These are phyloP conservation scores for Russula dissimulans DNA, from an alignment of 768 basidiomycete genomes.

Conservation along the genomic window DNA sequence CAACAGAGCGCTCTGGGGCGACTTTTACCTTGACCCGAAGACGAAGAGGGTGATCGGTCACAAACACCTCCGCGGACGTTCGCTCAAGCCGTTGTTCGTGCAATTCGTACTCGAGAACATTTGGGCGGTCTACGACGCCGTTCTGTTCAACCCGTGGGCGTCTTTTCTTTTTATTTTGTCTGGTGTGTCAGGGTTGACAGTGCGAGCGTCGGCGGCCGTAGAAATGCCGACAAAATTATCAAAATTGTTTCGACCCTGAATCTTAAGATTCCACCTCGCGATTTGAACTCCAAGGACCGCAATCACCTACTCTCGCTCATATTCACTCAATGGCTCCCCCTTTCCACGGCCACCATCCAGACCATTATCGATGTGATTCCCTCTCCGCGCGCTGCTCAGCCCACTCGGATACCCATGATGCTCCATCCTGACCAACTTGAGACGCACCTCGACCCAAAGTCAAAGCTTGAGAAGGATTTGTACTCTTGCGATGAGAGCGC, in stretches of 20 bases:
- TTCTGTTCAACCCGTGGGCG: constrained; percentile 81
- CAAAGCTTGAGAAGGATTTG: constrained; percentile 76
- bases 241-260: constrained; percentile 82
- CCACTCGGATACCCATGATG: constrained; percentile 81
- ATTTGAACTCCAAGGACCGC: constrained; percentile 86
- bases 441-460: constrained; percentile 49
- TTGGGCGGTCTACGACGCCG: constrained; percentile 94
- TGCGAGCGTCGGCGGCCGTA: constrained; percentile 25
- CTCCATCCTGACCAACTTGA: constrained; percentile 73
- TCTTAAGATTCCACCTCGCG: constrained; percentile 78
- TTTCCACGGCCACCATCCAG: constrained; percentile 90
- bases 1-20: constrained; percentile 88
- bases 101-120: constrained; percentile 96
- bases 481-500: constrained; percentile 56
- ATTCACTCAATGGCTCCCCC: constrained; percentile 92
- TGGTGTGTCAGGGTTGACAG: neutral
- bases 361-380: constrained; percentile 91
- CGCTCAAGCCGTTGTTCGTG: constrained; percentile 90
- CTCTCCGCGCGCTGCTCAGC: constrained; percentile 73
- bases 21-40: constrained; percentile 94
- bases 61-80: constrained; percentile 80
- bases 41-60: constrained; percentile 86
- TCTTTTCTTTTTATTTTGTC: constrained; percentile 15
- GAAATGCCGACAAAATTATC: constrained; percentile 78
- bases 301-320: constrained; percentile 76